Conservation (phyloP, 495 filamentous ascomycete genomes). For the Neurospora pannonica region DNA sequence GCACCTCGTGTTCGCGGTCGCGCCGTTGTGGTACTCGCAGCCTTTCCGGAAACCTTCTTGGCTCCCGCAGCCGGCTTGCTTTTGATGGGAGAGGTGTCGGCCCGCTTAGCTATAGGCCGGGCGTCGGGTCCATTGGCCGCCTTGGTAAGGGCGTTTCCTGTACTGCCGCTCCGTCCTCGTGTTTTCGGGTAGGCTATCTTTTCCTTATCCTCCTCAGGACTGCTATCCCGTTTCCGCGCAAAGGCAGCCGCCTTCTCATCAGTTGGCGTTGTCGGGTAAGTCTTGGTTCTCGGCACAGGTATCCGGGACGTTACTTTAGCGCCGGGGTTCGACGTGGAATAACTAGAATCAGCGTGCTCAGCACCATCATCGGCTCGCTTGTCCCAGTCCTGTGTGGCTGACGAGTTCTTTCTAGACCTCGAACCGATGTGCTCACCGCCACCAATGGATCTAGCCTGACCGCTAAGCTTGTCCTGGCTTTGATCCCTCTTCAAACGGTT, state of each 20-base stretch:
- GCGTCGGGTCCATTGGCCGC: slow-evolving; percentile 27
- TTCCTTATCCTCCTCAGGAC: slow-evolving; percentile 48
- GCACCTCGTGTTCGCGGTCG: slow-evolving; percentile 57
- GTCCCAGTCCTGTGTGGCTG: slow-evolving; percentile 10
- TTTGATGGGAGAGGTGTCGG: slow-evolving; percentile 42
- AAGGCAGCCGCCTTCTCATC: slow-evolving; percentile 28
- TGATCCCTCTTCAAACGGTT: slow-evolving; percentile 41
- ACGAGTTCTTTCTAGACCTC: slow-evolving; percentile 40
- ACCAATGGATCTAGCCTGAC: slow-evolving; percentile 14
- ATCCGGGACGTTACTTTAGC: slow-evolving; percentile 57
- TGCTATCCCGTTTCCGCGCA: slow-evolving; percentile 51
- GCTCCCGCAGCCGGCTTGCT: slow-evolving; percentile 11
- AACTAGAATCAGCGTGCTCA: slow-evolving; percentile 44
- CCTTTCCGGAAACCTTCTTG: slow-evolving; percentile 37
- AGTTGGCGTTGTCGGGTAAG: not conserved
- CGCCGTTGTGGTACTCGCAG: slow-evolving; percentile 29
- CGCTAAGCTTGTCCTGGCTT: slow-evolving; percentile 20
- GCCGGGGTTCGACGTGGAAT: slow-evolving; percentile 26
- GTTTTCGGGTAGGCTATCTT: slow-evolving; percentile 46
- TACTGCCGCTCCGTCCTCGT: slow-evolving; percentile 64
- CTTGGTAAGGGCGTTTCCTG: slow-evolving; percentile 45
- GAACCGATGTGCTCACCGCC: slow-evolving; percentile 15
- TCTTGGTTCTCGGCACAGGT: slow-evolving; percentile 65
- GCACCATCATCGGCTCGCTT: slow-evolving; percentile 60
- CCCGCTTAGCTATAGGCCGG: slow-evolving; percentile 33